These are phyloP conservation scores for Phlebiopsis flavidoalba DNA, from an alignment of 768 basidiomycete genomes.

Conservation along the genomic window DNA sequence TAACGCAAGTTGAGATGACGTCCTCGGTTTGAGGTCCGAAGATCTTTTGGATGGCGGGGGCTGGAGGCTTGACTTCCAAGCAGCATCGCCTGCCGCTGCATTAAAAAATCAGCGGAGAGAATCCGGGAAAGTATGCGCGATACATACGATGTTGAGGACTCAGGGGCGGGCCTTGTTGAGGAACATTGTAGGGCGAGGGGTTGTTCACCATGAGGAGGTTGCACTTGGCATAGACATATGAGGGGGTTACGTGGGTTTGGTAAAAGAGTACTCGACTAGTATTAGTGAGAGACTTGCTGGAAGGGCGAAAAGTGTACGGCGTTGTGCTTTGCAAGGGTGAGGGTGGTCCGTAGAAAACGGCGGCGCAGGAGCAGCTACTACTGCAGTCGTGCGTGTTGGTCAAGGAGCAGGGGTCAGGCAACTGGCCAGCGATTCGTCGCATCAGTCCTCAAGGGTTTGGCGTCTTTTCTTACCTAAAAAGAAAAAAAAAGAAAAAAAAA, in stretches of 20 bases:
- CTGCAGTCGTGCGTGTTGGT: slow-evolving; percentile 4
- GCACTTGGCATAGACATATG: neutral
- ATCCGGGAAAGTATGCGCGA: neutral
- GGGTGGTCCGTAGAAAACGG: neutral
- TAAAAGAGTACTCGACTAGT: neutral
- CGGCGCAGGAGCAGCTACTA: neutral
- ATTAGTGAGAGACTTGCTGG: neutral
- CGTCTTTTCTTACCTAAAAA: neutral
- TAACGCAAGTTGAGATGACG: slow-evolving; percentile 88
- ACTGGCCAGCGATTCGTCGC: neutral
- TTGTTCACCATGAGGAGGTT: slow-evolving; percentile 4
- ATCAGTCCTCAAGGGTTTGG: neutral
- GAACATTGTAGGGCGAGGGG: slow-evolving; percentile 1
- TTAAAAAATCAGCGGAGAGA: neutral
- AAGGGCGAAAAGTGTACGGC: too few species aligned
- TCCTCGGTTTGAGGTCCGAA: slow-evolving; percentile 96
- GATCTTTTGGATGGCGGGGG: slow-evolving; percentile 89
- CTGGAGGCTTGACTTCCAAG: slow-evolving; percentile 76
- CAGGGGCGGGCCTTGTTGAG: slow-evolving; percentile 28
- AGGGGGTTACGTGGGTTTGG: neutral
- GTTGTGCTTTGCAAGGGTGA: neutral
- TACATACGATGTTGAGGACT: slow-evolving; percentile 30
- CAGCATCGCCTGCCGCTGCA: slow-evolving; percentile 17
- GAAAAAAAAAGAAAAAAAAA: too few species aligned
- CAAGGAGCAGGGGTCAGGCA: slow-evolving; percentile 4